phyloP scores from a whole-genome alignment of 129 eudicot species.

The Flaveria linearis region DNA sequence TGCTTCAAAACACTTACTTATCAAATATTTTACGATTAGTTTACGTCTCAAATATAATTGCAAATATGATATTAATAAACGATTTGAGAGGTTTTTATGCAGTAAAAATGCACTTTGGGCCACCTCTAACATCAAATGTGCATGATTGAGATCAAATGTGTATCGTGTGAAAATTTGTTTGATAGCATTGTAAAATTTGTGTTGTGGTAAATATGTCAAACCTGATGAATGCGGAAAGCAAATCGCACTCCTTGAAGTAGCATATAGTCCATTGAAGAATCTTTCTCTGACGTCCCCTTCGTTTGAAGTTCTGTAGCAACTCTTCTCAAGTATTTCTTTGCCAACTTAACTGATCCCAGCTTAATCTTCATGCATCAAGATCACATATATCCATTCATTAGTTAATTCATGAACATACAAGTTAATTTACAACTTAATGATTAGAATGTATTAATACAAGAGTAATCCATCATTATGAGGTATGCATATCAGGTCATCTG shows the following conservation, averaged over 20 bases:
- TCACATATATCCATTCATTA: background rate
- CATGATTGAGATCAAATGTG: background rate
- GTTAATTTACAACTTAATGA: background rate
- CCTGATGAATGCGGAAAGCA: conserved; percentile 97
- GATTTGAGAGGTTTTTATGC: background rate
- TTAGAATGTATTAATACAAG: background rate
- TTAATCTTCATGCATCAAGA: conserved; percentile 52
- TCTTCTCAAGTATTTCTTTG: conserved; percentile 82
- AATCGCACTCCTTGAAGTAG: conserved; percentile 94
- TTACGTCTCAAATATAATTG: background rate
- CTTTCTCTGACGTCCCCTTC: conserved; percentile 71
- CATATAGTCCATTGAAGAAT: conserved; percentile 87
- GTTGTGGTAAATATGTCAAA: conserved; percentile 26
- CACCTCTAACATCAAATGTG: background rate
- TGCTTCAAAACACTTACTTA: background rate
- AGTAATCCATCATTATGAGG: background rate
- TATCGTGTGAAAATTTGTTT: background rate
- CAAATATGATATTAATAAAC: background rate
- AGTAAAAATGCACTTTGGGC: background rate
- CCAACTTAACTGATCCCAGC: conserved; percentile 80
- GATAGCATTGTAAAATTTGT: background rate
- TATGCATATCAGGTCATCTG: background rate
- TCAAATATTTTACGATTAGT: background rate
- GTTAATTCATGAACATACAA: background rate
- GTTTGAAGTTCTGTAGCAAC: conserved; percentile 84